A percentile compares a stretch with the other conserved stretches of the same genome.
Conservation (phyloP, 495 filamentous ascomycete species). For the Parachaetomium inaequale region DNA sequence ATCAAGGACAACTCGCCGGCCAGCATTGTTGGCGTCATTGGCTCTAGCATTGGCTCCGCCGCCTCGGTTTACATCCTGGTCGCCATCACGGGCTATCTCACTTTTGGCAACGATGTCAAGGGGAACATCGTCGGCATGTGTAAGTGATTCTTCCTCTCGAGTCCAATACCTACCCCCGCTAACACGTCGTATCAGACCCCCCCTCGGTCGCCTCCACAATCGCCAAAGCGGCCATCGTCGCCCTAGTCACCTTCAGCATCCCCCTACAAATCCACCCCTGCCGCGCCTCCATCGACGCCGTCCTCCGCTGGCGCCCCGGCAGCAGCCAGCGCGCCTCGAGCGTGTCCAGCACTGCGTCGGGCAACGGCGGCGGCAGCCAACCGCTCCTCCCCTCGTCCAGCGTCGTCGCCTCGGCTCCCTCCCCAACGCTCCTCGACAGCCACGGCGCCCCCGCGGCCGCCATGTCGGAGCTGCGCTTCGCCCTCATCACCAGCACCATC, state of each 20-base stretch:
- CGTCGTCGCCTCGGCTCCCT: neutral
- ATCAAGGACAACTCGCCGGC: conserved; percentile 75
- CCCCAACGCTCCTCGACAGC: conserved; percentile 29
- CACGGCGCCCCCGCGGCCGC: conserved; percentile 40
- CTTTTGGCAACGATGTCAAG: conserved; percentile 78
- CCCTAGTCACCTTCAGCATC: conserved; percentile 95
- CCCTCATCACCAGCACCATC: conserved; percentile 79
- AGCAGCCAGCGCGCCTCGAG: conserved; percentile 70
- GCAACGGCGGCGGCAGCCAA: conserved; percentile 34
- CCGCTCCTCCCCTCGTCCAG: conserved; percentile 39
- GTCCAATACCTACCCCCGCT: neutral
- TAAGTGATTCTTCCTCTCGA: conserved; percentile 34
- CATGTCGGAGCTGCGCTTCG: conserved; percentile 87
- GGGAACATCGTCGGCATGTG: conserved; percentile 95
- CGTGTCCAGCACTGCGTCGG: conserved; percentile 24
- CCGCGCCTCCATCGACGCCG: conserved; percentile 86
- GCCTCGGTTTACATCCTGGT: conserved; percentile 82
- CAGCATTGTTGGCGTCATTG: conserved; percentile 75
- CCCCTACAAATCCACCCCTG: conserved; percentile 95
- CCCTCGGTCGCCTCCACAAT: conserved; percentile 82
- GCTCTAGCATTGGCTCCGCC: conserved; percentile 77
- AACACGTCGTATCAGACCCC: conserved; percentile 47
- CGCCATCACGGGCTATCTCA: conserved; percentile 91
- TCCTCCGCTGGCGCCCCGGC: conserved; percentile 88
- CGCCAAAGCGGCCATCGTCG: conserved; percentile 88